Base-by-base conservation (phyloP, 495 filamentous ascomycete genomes). In the Aspergillus funiculosus region DNA sequence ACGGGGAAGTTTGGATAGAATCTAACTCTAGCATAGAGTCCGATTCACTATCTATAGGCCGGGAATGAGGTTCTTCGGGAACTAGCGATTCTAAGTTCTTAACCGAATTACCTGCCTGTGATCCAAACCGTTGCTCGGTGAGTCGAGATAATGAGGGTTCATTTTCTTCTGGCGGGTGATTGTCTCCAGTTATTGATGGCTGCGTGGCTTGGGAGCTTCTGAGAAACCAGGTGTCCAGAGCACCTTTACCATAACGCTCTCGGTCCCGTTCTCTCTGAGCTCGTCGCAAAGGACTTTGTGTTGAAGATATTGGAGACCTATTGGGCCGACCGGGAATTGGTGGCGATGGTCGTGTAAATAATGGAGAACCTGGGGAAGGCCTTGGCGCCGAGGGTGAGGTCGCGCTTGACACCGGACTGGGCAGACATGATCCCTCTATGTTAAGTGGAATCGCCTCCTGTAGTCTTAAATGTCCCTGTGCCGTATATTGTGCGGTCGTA, bases 211-310 rank as follows among this genome's bases (percentile, higher is more conserved):
- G 61, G 1, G 61, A 62, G 0, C 54, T 59, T 3, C 50, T 64
- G 6, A 52, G 47, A 29, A 72, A 69, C 67, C 58, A 69, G 9
- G 64, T 66, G 39, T 72, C 69, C 0, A 72, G 53, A 15, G 66
- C 54, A 13, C 64, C 68, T 31, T 67, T 72, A 0, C 62, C 65
- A 39, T 67, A 67, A 4, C 58, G 58, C 19, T 66, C 63, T 35
- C 52, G 43, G 28, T 64, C 62, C 5, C 52, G 56, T 21, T 64
- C 56, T 19, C 63, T 51, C 11, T 53, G 53, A 1, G 48, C 51
- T 5, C 45, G 58, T 11, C 35, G 47, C 9, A 6, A 13, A 8
- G 3, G 14, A 11, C 7, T 20, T 18, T 34, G 46, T 27, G 27
- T 28, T 1, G 28, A 13, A 9, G 31, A 15, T 17, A 14, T 30